Evolutionary conservation across 495 filamentous ascomycete species (phyloP), one percentile per base, ranked within the genome.

Genomic region (Achaetomiella virescens): DNA sequence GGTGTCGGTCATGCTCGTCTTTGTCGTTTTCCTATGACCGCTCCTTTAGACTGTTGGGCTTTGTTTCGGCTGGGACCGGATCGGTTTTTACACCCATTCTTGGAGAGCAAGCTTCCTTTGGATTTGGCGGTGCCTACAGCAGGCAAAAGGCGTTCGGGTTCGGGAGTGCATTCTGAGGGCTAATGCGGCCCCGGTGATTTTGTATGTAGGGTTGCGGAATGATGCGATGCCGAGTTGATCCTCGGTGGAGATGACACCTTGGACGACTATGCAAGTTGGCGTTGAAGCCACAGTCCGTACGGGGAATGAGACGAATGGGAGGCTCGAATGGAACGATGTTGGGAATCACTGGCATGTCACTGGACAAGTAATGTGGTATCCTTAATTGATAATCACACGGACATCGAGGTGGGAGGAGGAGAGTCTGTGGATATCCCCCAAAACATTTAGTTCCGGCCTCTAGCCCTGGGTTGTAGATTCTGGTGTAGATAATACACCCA

Each of bases 1-100:
- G 18, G 72, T 78, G 1, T 72, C 68, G 33, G 78, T 82, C 9
- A 78, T 81, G 79, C 61, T 82, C 24, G 25, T 55, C 2, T 57
- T 57, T 33, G 27, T 41, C 8, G 11, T 21, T 31, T 47, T 57
- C 29, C 44, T 35, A 22, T 58, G 24, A 40, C 27, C 36, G 54
- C 35, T 20, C 55, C 48, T 21, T 46, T 20, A 22, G 8, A 6
- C 18, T 14, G 22, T n/a, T n/a, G n/a, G n/a, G 10, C 9, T 20
- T 31, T 36, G 15, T 10, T 35, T n/a, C n/a, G n/a, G n/a, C n/a
- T n/a, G n/a, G n/a, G n/a, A n/a, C n/a, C n/a, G n/a, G n/a, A n/a
- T n/a, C n/a, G n/a, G n/a, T n/a, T n/a, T n/a, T n/a, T n/a, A n/a
- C n/a, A n/a, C n/a, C n/a, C n/a, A n/a, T n/a, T n/a, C n/a, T n/a